Evolutionary conservation across 768 basidiomycete genomes (phyloP), one percentile per base, ranked within the genome.

Genomic region (Panaeolus cyanescens): DNA sequence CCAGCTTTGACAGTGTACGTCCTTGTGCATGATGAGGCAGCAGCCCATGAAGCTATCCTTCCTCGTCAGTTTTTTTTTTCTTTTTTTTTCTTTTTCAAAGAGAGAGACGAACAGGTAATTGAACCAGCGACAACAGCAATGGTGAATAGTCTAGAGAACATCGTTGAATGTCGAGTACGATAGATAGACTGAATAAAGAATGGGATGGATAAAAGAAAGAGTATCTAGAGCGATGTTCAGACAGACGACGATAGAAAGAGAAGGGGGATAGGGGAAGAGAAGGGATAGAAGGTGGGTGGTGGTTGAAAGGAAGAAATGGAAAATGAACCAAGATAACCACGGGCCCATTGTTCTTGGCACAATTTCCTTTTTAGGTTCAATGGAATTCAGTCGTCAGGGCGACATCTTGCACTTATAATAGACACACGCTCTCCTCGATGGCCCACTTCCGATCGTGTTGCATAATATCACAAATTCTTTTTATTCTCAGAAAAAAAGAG

Each of bases 1-100:
- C 81, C 82, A 5, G 69, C 40, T 28, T 71, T 64, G 33, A 90
- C 80, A n/a, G 78, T 80, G 64, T 83, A 85, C 66, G 70, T 81
- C 61, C 85, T 80, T 15, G 77, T 77, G 63, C 88, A 90, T 8
- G 40, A 42, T 15, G 63, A 45, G 20, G 66, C 69, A 33, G 65
- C 25, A 34, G 59, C 66, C 15, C 20, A 64, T 50, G 37, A 56
- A 50, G 30, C 56, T 53, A 19, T 28, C 13, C n/a, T 28, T 42
- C 56, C 28, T 15, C n/a, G 7, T 15, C 9, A 7, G 17, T 37
- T 13, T 17, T 17, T 10, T 4, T 40, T 40, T 40, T 7, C 17
- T 19, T 20, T 4, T 2, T 19, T 19, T 40, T 13, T 4, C 22
- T 2, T 4, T 2, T 19, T 5, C 7, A 10, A 28, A 59, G 17